Percentiles rank a stretch among this genome's conserved stretches.
These are phyloP conservation scores for Epichloe gansuensis DNA, from an alignment of 2,329 filamentous ascomycete species.

Conservation along the genomic window DNA sequence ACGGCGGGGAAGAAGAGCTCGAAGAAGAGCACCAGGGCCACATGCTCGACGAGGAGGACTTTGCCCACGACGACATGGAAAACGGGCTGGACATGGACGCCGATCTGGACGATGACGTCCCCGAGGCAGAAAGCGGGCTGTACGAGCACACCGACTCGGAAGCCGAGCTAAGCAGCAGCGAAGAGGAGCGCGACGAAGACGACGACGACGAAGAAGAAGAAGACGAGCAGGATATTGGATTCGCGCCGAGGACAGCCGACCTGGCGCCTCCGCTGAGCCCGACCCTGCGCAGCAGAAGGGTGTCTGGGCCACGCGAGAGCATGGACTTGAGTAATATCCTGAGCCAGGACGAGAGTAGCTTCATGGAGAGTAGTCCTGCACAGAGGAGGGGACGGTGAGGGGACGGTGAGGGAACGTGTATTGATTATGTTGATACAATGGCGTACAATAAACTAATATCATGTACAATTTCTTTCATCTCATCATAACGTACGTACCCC, in stretches of 20 bases:
- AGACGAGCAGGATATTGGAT: conserved; percentile 22
- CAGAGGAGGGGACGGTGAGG: conserved; percentile 2
- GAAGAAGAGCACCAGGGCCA: conserved; percentile 44
- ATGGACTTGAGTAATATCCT: conserved; percentile 45
- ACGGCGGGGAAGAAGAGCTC: conserved; percentile 39
- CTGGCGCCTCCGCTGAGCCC: conserved; percentile 25
- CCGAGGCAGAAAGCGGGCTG: conserved; percentile 48
- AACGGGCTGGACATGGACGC: conserved; percentile 41
- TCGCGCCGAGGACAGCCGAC: conserved; percentile 23
- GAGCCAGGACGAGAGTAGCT: conserved; percentile 44
- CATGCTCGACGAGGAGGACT: conserved; percentile 51
- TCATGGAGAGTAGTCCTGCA: conserved; percentile 40
- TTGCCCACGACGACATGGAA: conserved; percentile 24
- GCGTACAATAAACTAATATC: not conserved
- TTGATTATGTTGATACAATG: too few species aligned
- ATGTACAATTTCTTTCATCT: not conserved
- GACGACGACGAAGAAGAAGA: conserved; percentile 11
- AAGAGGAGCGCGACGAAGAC: conserved; percentile 14
- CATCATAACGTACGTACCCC: too few species aligned
- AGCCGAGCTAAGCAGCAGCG: conserved; percentile 43
- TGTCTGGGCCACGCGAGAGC: conserved; percentile 27
- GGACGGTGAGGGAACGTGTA: too few species aligned
- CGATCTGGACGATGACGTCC: conserved; percentile 60
- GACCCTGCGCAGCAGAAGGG: conserved; percentile 19
- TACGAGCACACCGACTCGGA: conserved; percentile 74